Conservation (phyloP, 139 green algal species). For the Tetradesmus obliquus region DNA sequence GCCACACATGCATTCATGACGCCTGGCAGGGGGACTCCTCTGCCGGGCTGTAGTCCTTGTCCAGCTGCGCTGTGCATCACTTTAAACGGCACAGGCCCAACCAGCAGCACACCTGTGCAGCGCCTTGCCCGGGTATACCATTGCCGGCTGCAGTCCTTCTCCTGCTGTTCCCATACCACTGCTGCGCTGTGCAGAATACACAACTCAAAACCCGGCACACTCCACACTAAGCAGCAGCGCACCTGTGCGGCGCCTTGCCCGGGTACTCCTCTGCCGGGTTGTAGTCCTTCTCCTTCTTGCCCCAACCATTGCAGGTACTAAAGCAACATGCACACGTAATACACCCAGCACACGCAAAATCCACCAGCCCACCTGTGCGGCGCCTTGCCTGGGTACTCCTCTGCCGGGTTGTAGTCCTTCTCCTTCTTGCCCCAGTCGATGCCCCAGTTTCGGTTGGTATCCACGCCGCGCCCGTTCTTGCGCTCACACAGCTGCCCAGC, state of each 20-base stretch:
- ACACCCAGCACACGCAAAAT: background rate
- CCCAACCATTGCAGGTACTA: too few relatives aligned
- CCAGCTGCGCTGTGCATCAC: too few relatives aligned
- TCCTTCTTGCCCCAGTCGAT: slow-evolving; percentile 98
- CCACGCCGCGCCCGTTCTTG: slow-evolving; percentile 98
- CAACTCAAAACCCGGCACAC: background rate
- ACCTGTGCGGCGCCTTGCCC: slow-evolving; percentile 52
- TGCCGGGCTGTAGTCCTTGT: slow-evolving; percentile 83
- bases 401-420: slow-evolving; percentile 89
- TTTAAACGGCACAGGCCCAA: too few relatives aligned
- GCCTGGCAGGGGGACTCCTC: slow-evolving; percentile 92
- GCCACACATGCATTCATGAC: slow-evolving; percentile 22
- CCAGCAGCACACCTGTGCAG: too few relatives aligned
- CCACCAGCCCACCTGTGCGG: slow-evolving; percentile 71
- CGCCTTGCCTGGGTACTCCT: slow-evolving; percentile 90
- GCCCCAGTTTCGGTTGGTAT: slow-evolving; percentile 96
- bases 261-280: background rate
- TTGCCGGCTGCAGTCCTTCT: too few relatives aligned
- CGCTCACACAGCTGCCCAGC: slow-evolving; percentile 90
- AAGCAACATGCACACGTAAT: background rate
- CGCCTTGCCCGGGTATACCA: too few relatives aligned
- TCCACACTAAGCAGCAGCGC: background rate
- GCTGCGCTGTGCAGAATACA: too few relatives aligned
- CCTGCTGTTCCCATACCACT: too few relatives aligned
- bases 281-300: too few relatives aligned